Base-by-base conservation (phyloP, 352 stramenopile genomes). In the Phytophthora pini region DNA sequence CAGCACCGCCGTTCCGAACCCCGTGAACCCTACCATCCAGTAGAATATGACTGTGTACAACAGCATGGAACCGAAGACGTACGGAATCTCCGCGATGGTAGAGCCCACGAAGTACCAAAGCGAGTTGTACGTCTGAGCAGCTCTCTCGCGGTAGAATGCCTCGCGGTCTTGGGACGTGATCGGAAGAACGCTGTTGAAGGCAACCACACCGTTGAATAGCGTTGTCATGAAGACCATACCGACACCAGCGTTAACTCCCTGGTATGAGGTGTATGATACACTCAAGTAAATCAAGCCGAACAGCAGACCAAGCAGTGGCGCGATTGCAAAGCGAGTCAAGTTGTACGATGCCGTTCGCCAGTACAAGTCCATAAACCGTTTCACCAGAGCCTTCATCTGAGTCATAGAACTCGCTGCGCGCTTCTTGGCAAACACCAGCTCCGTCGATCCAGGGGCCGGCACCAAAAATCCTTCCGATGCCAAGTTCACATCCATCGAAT, bases 131-230 rank as follows among this genome's bases (percentile, higher is more conserved):
- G 93, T 97, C 54, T 90, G 63, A 1, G 84, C 76, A 20, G 87
- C 82, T 44, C 93, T 84, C 62, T 98, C 92, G 6, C 90, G 74
- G 77, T 98, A 98, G 56, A 89, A 98, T 38, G 88, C 84, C 22
- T 63, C 48, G 9, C 56, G 78, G 53, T 97, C 88, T 43, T 80
- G 70, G 57, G 87, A 70, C 41, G 93, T 86, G 13, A 94, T 69
- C 6, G 88, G 77, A 8, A 97, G 48, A 5, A 90, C 79, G 6
- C 72, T 88, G 43, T 94, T 78, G 50, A 95, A 84, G 24, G 76
- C 94, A 15, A 95, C 50, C 74, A 96, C 74, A 39, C 79, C 72
- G 26, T 92, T 82, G 54, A 98, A 98, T 13, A 95, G 27, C 11
- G 90, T 87, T 6, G 85, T 80, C n/a, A 91, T 73, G 68, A 94